Percentiles rank a stretch among this genome's conserved stretches.
These are phyloP conservation scores for Hordeum marinum DNA, from an alignment of 176 grass and related monocot genomes.

Conservation along the genomic window DNA sequence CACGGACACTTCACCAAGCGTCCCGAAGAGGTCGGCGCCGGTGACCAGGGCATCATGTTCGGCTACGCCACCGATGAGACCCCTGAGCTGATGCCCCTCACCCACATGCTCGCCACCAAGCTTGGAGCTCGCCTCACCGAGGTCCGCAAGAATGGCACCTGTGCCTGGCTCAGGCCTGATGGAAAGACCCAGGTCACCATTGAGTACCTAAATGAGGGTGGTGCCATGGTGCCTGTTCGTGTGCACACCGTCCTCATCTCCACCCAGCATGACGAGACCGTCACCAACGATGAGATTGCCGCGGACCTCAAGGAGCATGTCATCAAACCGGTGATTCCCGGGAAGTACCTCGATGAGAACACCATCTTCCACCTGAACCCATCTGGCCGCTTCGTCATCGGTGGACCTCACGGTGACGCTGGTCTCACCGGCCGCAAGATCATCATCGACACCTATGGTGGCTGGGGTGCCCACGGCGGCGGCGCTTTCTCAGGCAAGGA, in stretches of 20 bases:
- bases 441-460: slow-evolving; percentile 66
- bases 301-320: slow-evolving; percentile 78
- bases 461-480: slow-evolving; percentile 51
- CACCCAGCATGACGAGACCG: slow-evolving; percentile 70
- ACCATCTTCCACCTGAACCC: slow-evolving; percentile 71
- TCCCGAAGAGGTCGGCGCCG: slow-evolving; percentile 57
- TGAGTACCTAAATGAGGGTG: slow-evolving; percentile 57
- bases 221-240: slow-evolving; percentile 45
- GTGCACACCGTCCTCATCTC: slow-evolving; percentile 78
- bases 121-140: slow-evolving; percentile 52
- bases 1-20: slow-evolving; percentile 65
- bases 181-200: slow-evolving; percentile 76
- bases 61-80: slow-evolving; percentile 65
- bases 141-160: slow-evolving; percentile 70
- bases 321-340: slow-evolving; percentile 57
- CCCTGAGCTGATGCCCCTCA: slow-evolving; percentile 61
- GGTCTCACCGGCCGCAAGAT: slow-evolving; percentile 57
- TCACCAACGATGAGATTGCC: slow-evolving; percentile 68
- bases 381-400: slow-evolving; percentile 52
- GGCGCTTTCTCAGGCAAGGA: slow-evolving; percentile 62
- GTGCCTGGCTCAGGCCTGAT: slow-evolving; percentile 52
- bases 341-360: slow-evolving; percentile 57
- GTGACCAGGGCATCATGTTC: slow-evolving; percentile 70
- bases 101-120: slow-evolving; percentile 66
- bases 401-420: slow-evolving; percentile 37